Base-by-base conservation (phyloP, 139 green algal species). In the Picochlorum sp. region DNA sequence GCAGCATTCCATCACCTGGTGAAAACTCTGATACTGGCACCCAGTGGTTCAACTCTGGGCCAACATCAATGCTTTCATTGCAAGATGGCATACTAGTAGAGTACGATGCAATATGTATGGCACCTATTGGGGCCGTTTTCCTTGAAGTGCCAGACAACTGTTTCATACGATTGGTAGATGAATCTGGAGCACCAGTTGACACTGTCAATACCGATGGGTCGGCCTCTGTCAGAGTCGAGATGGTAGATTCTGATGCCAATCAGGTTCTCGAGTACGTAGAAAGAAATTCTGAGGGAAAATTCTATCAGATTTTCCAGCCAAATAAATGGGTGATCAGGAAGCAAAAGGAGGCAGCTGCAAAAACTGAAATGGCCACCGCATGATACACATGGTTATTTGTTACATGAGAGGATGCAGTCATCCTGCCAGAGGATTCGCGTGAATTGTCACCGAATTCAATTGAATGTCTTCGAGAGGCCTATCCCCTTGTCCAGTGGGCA, bases 391-490 rank as follows among this genome's bases (percentile, higher is more conserved):
- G 2, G 57, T 57, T 59, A 45, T 55, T 34, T 21, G 6, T 45
- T 62, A 8, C 56, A 62, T 45, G 10, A 21, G 24, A 62, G 18
- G 15, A 62, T 62, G 24, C 10, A 21, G 24, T 62, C 16, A 62
- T 47, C 15, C 28, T 45, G 88, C 88, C 3, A 92, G 34, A 1
- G 89, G 89, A 65, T 95, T 96, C 20, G 89, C 89, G 61, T 96
- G 89, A 21, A 96, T 88, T 8, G 80, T 92, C 50, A 91, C 64
- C 6, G 68, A 65, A 18, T 88, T 86, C 20, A 96, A 66, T 62
- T 77, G 80, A 61, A 95, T 87, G 8, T 94, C 86, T 61, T 87
- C 77, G 69, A 81, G 75, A 20, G 88, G 89, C 47, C 77, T 68
- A 63, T 95, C 88, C 18, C 28, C 37, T 14, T 65, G 15, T 4